Evolutionary conservation across 768 basidiomycete species (phyloP).

Genomic region (Pleurotus citrinopileatus): DNA sequence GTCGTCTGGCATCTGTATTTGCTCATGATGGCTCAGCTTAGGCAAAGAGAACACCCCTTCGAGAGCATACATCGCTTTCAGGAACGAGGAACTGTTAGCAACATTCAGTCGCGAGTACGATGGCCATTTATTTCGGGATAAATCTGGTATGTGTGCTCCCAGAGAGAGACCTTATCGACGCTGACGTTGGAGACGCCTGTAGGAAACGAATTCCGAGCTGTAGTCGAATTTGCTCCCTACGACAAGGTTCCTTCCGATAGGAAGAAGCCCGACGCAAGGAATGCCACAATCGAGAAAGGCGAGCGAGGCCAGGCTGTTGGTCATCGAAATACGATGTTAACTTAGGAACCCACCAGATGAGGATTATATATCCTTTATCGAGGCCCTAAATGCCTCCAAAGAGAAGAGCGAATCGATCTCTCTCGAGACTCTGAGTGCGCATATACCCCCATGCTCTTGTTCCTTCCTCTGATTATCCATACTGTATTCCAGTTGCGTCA

Average conservation of each 20-base stretch:
- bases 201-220: slow-evolving; percentile 87
- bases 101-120: slow-evolving; percentile 83
- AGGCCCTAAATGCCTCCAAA: slow-evolving; percentile 57
- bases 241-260: slow-evolving; percentile 81
- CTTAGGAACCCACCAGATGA: slow-evolving; percentile 50
- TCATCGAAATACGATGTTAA: not conserved
- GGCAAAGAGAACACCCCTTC: slow-evolving; percentile 86
- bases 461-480: not conserved
- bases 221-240: slow-evolving; percentile 93
- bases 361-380: slow-evolving; percentile 80
- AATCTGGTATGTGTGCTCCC: slow-evolving; percentile 72
- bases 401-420: slow-evolving; percentile 52
- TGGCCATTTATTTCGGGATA: slow-evolving; percentile 89
- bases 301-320: slow-evolving; percentile 12
- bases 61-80: slow-evolving; percentile 91
- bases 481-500: slow-evolving; percentile 51
- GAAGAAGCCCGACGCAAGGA: slow-evolving; percentile 74
- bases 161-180: no score
- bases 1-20: slow-evolving; percentile 10
- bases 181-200: not conserved
- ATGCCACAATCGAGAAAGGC: slow-evolving; percentile 92
- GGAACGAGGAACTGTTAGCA: slow-evolving; percentile 65
- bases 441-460: not conserved
- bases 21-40: slow-evolving; percentile 41
- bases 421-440: slow-evolving; percentile 62